Percentiles rank a stretch among this genome's conserved stretches.
Evolutionary conservation across 352 stramenopile species (phyloP).

Genomic region (Pythium sp.): DNA sequence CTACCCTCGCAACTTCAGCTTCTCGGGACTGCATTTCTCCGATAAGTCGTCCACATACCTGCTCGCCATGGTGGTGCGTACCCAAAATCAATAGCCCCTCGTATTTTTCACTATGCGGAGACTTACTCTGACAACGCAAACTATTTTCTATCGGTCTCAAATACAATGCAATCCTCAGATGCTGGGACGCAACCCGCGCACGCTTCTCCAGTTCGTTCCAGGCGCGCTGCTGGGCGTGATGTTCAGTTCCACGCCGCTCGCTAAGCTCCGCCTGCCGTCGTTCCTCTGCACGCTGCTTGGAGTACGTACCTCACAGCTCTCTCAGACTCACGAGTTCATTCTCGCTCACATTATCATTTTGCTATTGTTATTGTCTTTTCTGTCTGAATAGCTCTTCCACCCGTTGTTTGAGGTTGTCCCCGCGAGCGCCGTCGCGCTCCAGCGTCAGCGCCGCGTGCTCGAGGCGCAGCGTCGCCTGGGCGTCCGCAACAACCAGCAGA

Average conservation of each 20-base stretch:
- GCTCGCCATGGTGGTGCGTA: constrained; percentile 65
- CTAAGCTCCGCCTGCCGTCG: constrained; percentile 66
- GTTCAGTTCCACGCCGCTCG: constrained; percentile 68
- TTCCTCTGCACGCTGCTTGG: constrained; percentile 65
- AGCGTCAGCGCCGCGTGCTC: constrained; percentile 68
- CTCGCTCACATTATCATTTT: neutral
- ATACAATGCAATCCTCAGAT: constrained; percentile 32
- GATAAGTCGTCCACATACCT: constrained; percentile 82
- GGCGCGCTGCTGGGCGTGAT: constrained; percentile 60
- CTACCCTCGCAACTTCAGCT: constrained; percentile 53
- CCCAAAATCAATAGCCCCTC: neutral
- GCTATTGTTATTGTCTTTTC: neutral
- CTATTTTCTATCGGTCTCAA: neutral
- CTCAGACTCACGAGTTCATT: neutral
- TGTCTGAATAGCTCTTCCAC: constrained; percentile 40
- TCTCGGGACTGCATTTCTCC: constrained; percentile 74
- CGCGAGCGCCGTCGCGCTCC: constrained; percentile 50
- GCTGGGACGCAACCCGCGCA: constrained; percentile 51
- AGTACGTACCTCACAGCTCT: constrained; percentile 23
- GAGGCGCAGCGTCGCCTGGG: constrained; percentile 72
- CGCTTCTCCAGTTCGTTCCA: constrained; percentile 57
- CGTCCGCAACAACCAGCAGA: constrained; percentile 38
- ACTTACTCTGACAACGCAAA: neutral
- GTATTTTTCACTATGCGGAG: neutral
- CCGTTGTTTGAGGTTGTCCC: constrained; percentile 83